Conservation (phyloP, 1,284 basidiomycete genomes). For the Naganishia albida region DNA sequence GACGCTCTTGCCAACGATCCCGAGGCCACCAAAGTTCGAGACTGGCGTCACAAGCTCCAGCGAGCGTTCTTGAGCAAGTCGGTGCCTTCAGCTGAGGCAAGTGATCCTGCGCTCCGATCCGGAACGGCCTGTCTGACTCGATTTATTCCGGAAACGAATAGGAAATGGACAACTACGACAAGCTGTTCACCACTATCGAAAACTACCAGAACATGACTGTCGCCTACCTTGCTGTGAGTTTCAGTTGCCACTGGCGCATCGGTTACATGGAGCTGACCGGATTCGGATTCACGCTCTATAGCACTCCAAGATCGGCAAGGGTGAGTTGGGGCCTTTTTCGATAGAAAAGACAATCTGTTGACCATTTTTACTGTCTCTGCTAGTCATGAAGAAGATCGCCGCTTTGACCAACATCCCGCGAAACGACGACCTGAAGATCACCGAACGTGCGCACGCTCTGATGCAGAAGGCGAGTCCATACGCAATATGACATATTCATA, state of each 20-base stretch:
- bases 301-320: slow-evolving; percentile 94
- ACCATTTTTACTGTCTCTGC: neutral
- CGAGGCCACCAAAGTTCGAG: slow-evolving; percentile 73
- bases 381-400: slow-evolving; percentile 90
- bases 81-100: slow-evolving; percentile 45
- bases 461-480: slow-evolving; percentile 51
- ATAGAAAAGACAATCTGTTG: slow-evolving; percentile 8
- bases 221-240: slow-evolving; percentile 72
- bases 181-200: slow-evolving; percentile 80
- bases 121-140: neutral
- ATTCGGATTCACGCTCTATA: slow-evolving; percentile 47
- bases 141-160: slow-evolving; percentile 44
- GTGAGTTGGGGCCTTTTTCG: slow-evolving; percentile 35
- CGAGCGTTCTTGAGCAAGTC: slow-evolving; percentile 69
- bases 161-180: slow-evolving; percentile 77
- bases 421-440: slow-evolving; percentile 84
- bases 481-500: neutral
- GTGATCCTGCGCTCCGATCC: slow-evolving; percentile 36
- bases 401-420: slow-evolving; percentile 70
- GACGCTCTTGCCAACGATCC: slow-evolving; percentile 59
- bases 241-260: neutral
- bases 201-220: slow-evolving; percentile 78
- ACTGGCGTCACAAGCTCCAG: slow-evolving; percentile 88
- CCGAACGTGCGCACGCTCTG: slow-evolving; percentile 62
- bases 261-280: neutral